Conservation (phyloP, 805 yeast species). For the Yarrowia sp. region DNA sequence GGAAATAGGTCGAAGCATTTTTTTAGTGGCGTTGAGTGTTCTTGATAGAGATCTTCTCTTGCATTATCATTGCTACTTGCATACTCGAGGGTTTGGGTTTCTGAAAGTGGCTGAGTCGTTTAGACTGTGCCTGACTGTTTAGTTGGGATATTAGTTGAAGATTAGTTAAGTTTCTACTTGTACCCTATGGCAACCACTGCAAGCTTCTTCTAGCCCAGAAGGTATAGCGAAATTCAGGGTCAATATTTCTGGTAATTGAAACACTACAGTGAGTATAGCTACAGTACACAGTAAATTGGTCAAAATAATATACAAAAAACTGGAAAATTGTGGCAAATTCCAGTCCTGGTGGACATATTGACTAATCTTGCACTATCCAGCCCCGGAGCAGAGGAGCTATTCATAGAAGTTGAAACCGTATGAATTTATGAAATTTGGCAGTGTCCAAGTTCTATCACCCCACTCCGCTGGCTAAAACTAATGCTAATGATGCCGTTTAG, state of each 20-base stretch:
- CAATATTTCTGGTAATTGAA: no score
- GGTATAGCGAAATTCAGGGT: no score
- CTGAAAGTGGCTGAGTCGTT: neutral
- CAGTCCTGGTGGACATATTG: neutral
- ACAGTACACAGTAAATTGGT: neutral
- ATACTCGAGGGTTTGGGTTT: conserved; percentile 22
- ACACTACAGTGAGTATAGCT: no score
- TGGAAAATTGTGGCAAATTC: neutral
- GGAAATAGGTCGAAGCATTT: conserved; percentile 18
- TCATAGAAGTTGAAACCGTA: neutral
- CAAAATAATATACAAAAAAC: neutral
- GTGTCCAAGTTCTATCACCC: neutral
- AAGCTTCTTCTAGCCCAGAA: no score
- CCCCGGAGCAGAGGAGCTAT: neutral
- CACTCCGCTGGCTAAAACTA: neutral
- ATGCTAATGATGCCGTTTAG: neutral
- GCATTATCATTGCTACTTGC: conserved; percentile 24
- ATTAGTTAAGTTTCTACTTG: no score
- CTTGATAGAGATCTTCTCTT: neutral
- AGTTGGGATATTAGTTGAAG: neutral
- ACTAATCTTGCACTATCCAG: neutral
- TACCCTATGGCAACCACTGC: no score
- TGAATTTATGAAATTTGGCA: neutral
- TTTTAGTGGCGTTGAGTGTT: neutral
- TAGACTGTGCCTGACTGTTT: no score